Evolutionary conservation across 2,329 filamentous ascomycete genomes (phyloP).

Genomic region (Cadophora gregata): DNA sequence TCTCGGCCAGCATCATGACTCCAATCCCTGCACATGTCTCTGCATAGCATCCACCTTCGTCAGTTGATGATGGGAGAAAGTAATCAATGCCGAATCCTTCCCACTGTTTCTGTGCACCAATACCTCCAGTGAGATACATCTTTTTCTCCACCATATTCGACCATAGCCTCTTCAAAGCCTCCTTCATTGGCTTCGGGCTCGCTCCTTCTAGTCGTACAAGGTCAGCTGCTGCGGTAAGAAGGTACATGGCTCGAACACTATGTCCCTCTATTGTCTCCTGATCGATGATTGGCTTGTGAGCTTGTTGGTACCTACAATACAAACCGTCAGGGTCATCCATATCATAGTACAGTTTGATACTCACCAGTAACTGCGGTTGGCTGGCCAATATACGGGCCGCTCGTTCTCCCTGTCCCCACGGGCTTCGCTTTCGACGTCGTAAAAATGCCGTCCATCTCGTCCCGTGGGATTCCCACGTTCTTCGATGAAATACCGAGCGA

Average conservation of each 20-base stretch:
- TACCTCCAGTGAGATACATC: slow-evolving; percentile 67
- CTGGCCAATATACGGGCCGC: slow-evolving; percentile 55
- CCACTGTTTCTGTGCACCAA: slow-evolving; percentile 63
- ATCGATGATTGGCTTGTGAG: slow-evolving; percentile 59
- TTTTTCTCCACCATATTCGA: slow-evolving; percentile 65
- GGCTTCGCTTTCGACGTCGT: slow-evolving; percentile 57
- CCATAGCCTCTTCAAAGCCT: slow-evolving; percentile 58
- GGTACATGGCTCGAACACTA: slow-evolving; percentile 64
- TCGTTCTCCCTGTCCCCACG: slow-evolving; percentile 57
- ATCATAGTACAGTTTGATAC: neutral
- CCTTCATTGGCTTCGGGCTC: slow-evolving; percentile 20
- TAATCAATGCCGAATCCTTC: slow-evolving; percentile 66
- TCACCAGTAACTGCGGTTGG: slow-evolving; percentile 48
- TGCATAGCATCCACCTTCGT: slow-evolving; percentile 67
- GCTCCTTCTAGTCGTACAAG: slow-evolving; percentile 50
- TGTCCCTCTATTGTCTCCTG: slow-evolving; percentile 64
- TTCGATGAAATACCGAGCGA: slow-evolving; percentile 62
- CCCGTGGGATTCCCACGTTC: slow-evolving; percentile 61
- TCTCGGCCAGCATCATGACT: slow-evolving; percentile 64
- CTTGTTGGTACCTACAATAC: slow-evolving; percentile 59
- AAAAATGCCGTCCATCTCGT: slow-evolving; percentile 57
- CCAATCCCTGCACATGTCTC: slow-evolving; percentile 67
- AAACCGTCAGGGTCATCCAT: slow-evolving; percentile 35
- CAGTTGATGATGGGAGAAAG: slow-evolving; percentile 62
- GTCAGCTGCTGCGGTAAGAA: slow-evolving; percentile 63